Percentiles rank a stretch among this genome's conserved stretches.
phyloP scores from a whole-genome alignment of 441 rosid species.

The Bruguiera hainesii region DNA sequence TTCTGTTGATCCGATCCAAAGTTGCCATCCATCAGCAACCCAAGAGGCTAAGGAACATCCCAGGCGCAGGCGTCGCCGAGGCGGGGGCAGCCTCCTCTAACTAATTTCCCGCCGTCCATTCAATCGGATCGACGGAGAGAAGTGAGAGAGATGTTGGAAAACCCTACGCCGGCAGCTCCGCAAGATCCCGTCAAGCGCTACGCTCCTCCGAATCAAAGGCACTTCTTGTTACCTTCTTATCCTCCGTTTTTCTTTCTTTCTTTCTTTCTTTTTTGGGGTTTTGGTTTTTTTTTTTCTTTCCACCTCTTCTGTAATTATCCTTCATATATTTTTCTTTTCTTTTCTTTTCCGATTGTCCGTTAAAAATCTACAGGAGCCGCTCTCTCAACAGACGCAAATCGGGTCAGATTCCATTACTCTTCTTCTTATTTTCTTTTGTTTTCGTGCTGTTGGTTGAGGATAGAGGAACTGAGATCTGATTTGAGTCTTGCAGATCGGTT shows the following conservation, averaged over 20 bases:
- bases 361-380: constrained; percentile 44
- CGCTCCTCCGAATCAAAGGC: constrained; percentile 71
- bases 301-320: not conserved
- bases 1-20: no score
- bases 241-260: not conserved
- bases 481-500: constrained; percentile 34
- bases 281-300: not conserved
- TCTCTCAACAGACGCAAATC: constrained; percentile 52
- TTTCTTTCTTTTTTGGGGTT: not conserved
- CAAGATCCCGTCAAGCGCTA: constrained; percentile 54
- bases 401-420: constrained; percentile 27
- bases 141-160: constrained; percentile 49
- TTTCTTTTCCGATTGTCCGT: not conserved
- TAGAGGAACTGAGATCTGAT: not conserved
- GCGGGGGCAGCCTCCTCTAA: no score
- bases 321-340: not conserved
- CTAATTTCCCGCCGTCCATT: no score
- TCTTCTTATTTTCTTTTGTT: not conserved
- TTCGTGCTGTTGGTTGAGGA: not conserved
- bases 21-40: no score
- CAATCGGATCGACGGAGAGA: no score
- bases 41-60: no score
- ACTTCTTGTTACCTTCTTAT: not conserved
- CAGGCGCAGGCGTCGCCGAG: no score
- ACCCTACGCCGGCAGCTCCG: constrained; percentile 43